Base-by-base conservation (phyloP, 495 filamentous ascomycete species). In the Aspergillus egyptiacus region DNA sequence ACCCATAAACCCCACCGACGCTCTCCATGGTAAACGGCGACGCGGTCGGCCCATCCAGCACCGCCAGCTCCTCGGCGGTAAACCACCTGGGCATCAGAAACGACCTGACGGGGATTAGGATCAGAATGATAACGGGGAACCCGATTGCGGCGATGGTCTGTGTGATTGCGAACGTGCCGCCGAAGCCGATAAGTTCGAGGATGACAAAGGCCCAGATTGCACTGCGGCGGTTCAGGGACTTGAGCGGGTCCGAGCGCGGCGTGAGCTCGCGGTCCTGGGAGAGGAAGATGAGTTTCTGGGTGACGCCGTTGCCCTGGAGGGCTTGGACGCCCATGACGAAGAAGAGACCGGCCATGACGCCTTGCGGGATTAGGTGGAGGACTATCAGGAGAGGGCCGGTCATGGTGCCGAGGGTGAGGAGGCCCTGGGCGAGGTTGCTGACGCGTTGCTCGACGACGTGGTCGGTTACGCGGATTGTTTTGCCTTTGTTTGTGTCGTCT, bases 91-190 rank as follows among this genome's bases (percentile, higher is more conserved):
- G 89, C 50, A 97, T 56, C n/a, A 91, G 33, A 44, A 83, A 74
- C 7, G 82, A 82, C 7, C 91, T 71, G 1, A 87, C 62, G 0
- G 91, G 91, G n/a, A 96, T 83, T 13, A 96, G 67, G 14, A 81
- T 57, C 10, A 94, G 59, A 60, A 97, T 94, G 46, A 96, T 79
- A 6, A 96, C 79, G 3, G 91, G 91, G 60, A 96, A 97, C 2
- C 91, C 87, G 32, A 97, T 93, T 13, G 91, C 91, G 7, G 88
- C 91, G 40, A 95, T 87, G 0, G 91, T 96, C 66, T 96, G 90
- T 7, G 89, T 91, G 56, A 96, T 91, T n/a, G 89, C 91, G 62
- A 97, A 93, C 2, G 87, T 95, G 1, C 82, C 87, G 3, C 73
- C 87, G 57, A 97, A 93, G 0, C 87, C 89, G 24, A 86, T 11